Percentiles rank a stretch among this genome's conserved stretches.
Evolutionary conservation across 345 rosid species (phyloP).

Genomic region (Tarenaya hassleriana): DNA sequence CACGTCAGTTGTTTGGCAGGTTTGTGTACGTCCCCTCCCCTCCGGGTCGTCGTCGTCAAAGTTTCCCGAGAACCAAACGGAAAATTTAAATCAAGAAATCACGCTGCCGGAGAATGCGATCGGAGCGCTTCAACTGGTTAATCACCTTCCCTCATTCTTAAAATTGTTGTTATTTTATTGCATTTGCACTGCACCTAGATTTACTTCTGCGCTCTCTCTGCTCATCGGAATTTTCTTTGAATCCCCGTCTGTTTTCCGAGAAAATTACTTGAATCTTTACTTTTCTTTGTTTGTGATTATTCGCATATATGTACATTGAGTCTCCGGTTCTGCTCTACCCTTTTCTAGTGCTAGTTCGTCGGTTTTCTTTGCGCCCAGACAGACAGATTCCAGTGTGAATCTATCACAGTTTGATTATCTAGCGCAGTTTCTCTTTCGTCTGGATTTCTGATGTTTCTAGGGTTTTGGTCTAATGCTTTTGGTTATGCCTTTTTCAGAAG

Average conservation of each 20-base stretch:
- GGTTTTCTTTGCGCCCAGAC: constrained; percentile 13
- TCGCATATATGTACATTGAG: not conserved
- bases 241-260: constrained; percentile 12
- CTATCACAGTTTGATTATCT: not conserved
- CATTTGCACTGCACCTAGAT: not conserved
- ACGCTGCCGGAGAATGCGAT: constrained; percentile 32
- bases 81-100: constrained; percentile 22
- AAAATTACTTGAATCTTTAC: constrained; percentile 12
- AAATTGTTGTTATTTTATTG: not conserved
- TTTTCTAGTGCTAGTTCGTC: constrained; percentile 15
- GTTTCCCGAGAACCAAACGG: constrained; percentile 15
- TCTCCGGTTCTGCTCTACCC: not conserved
- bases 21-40: too few species aligned
- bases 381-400: constrained; percentile 16
- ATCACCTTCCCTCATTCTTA: not conserved
- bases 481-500: constrained; percentile 7
- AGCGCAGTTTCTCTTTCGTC: not conserved
- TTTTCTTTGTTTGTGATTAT: constrained; percentile 1
- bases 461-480: constrained; percentile 15
- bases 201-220: constrained; percentile 2
- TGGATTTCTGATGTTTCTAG: constrained; percentile 4
- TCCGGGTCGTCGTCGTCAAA: too few species aligned
- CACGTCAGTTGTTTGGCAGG: constrained; percentile 22
- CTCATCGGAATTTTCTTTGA: constrained; percentile 2
- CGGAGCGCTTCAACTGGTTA: constrained; percentile 28